Evolutionary conservation across 805 yeast species (phyloP), one percentile per base, ranked within the genome.

Genomic region (Kodamaea leandrae): DNA sequence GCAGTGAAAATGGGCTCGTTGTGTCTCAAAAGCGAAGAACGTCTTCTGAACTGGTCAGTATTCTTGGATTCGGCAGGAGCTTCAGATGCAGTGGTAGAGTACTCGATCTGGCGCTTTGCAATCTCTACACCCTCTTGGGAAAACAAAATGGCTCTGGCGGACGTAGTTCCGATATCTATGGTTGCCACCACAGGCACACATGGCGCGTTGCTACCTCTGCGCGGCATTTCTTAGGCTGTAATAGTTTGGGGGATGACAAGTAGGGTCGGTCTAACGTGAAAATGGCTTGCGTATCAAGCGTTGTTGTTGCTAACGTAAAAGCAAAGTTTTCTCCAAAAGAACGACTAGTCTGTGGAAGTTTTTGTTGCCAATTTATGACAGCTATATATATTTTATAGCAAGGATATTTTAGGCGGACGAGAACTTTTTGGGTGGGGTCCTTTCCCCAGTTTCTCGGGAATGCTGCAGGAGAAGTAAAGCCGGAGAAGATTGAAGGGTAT

Each of bases 141-240:
- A 66, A 90, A 91, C 36, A 88, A 72, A 45, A 90, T 90, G 30
- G 86, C 90, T 53, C 98, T 75, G 16, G 96, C 86, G 15, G 96
- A 86, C 2, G 96, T 89, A 19, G 97, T 89, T 28, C 97, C 97
- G 36, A 82, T 86, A 61, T 88, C 96, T 32, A 88, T 80, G 42
- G 95, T 78, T 12, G 86, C 89, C 37, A 86, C 60, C 15, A 69
- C 59, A 3, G 74, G 71, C 30, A 57, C 53, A 39, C 60, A 51
- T 4, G 74, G 74, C 6, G 72, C 71, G 41, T 59, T 63, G 40
- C 67, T 60, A 30, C 63, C 56, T 50, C 75, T 70, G 47, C 75
- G 72, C 17, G 67, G 65, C 75, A 69, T 69, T 12, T 6, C 24
- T 7, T 23, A 27, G 30, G 20, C 6, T 21, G 9, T 21, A 6